phyloP scores from a whole-genome alignment of 129 eudicot genomes.

The Daucus carota region DH1_v3.0 NC_030387.2:3562501-3563000 shows the following conservation, averaged over 20 bases:
- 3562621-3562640: neutral
- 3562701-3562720: conserved; percentile 6
- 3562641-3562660: conserved; percentile 9
- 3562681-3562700: conserved; percentile 7
- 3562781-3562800: conserved; percentile 1
- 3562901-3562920: neutral
- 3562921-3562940: neutral
- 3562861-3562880: neutral
- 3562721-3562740: conserved; percentile 4
- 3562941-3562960: neutral
- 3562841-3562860: neutral
- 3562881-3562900: neutral
- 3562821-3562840: neutral
- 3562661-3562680: neutral
- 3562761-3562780: neutral
- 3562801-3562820: neutral
- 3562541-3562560: neutral
- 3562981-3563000: neutral
- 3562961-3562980: neutral
- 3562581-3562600: neutral
- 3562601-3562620: conserved; percentile 1
- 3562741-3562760: neutral
- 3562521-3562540: neutral
- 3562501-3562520: neutral
- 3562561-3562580: conserved; percentile 1